Percentiles rank a stretch among this genome's conserved stretches.
These are phyloP conservation scores for Pestalotiopsis sp. DNA, from an alignment of 2,329 filamentous ascomycete species.

Conservation along the genomic window DNA sequence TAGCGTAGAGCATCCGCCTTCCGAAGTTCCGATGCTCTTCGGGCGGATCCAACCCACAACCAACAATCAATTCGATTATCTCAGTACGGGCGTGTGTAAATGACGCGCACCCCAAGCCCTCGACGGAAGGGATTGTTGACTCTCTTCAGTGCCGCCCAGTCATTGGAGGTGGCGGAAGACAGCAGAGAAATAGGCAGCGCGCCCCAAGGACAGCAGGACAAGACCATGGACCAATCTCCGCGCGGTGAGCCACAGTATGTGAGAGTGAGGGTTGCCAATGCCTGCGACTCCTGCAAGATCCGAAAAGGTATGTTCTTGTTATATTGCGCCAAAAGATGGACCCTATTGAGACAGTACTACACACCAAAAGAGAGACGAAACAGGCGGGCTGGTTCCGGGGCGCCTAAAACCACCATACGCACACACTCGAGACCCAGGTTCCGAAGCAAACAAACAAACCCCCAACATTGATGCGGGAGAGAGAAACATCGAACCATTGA, in stretches of 20 bases:
- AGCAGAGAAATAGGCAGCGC: neutral
- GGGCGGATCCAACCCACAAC: neutral
- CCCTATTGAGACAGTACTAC: neutral
- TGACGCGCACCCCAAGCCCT: conserved; percentile 7
- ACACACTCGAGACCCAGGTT: neutral
- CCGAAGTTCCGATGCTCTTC: conserved; percentile 24
- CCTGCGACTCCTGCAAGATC: conserved; percentile 56
- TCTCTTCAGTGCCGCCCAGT: conserved; percentile 4
- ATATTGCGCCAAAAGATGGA: neutral
- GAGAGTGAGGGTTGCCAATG: conserved; percentile 49
- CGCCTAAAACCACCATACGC: neutral
- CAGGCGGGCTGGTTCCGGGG: neutral
- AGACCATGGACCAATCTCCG: conserved; percentile 8
- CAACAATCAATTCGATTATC: conserved; percentile 4
- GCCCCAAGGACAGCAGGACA: neutral
- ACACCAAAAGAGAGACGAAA: neutral
- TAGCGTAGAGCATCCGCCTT: conserved; percentile 9
- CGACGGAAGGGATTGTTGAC: conserved; percentile 2
- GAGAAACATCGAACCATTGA: neutral
- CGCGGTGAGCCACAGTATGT: conserved; percentile 17
- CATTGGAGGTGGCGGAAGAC: neutral
- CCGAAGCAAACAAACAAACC: neutral
- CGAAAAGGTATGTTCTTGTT: conserved; percentile 40
- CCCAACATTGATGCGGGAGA: neutral
- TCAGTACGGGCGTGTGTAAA: neutral